Evolutionary conservation across 164 flowering plant genomes (phyloP), one percentile per base, ranked within the genome.

Genomic region (Nymphaea thermarum): DNA sequence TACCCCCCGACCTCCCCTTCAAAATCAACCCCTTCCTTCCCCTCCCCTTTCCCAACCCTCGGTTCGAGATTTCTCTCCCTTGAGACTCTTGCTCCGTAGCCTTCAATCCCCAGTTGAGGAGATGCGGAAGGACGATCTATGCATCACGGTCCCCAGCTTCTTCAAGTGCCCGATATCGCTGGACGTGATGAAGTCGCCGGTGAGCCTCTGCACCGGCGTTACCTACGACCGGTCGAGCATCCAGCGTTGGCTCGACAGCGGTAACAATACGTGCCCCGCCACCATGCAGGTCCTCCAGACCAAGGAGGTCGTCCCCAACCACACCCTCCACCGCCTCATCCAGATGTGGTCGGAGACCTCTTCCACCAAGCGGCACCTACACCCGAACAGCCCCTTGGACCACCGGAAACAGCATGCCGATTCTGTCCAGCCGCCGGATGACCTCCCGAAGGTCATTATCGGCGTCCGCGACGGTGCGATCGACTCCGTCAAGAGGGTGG

Each of bases 191-290:
- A 88, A 77, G 65, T 87, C 95, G 0, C 98, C 98, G 3, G 98
- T 94, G 18, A 89, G 89, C 62, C 79, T 94, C 18, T 78, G 82
- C 77, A 94, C 98, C 64, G 98, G 98, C 42, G 90, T 87, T 3
- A 91, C 98, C 43, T 94, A 94, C 83, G 98, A 94, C 67, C 90
- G 98, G 0, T 67, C 86, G 64, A 84, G 89, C 78, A 94, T 94
- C 73, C 95, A 91, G 66, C 80, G 72, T 65, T 94, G 98, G 98
- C 86, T 94, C 43, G 96, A 91, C 71, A 68, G 69, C 72, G 98
- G 98, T 65, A 81, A 94, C 83, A 87, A 88, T 79, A 94, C 98
- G 6, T 94, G 98, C 67, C 97, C 97, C 2, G 96, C 95, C 62
- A 94, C 97, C 73, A 89, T 88, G 93, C 96, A 91, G 72, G 81